Evolutionary conservation across 2,329 filamentous ascomycete genomes (phyloP), one percentile per base, ranked within the genome.

Genomic region (Aspergillus pseudoviridinutans): DNA sequence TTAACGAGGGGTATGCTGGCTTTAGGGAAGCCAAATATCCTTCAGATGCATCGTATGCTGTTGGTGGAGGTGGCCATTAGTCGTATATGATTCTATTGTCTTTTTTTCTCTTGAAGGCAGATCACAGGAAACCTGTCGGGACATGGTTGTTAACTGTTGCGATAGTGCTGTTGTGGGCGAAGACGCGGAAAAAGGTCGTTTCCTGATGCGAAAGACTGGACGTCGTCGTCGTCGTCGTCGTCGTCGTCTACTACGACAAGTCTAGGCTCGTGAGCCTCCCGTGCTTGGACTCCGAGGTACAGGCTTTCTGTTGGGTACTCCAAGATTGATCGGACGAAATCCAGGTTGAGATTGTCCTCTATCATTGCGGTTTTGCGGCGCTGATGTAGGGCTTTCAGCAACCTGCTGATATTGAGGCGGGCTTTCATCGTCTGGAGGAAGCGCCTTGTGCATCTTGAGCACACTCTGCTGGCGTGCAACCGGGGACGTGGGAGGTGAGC

Each of bases 271-370:
- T 35, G 8, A 38, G n/a, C 32, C 17, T 44, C 42, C 12, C 32
- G 50, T 42, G 51, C 54, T 65, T 51, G 65, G 57, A 49, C 61
- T 70, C n/a, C 67, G 61, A 14, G 73, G 74, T 9, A 76, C 72
- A 17, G 74, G 74, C 56, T 75, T 75, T 51, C 74, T 64, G 50
- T 58, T 71, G 5, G 74, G 74, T 14, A 76, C 71, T 44, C 73
- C 74, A 17, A 75, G 64, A 51, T 74, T 75, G 59, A 73, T 70
- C 5, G 66, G 64, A 12, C 70, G 70, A 25, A 62, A 53, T 44
- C 63, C 65, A 49, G 60, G 62, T 17, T 62, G 62, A 12, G 70
- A 64, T 35, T 66, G 64, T 25, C 58, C 61, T 38, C 59, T 65
- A n/a, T 63, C 57, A 22, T 58, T 55, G 27, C 56, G 55, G 46